Evolutionary conservation across 495 filamentous ascomycete genomes (phyloP).

Genomic region (Thermochaetoides thermophila): DNA sequence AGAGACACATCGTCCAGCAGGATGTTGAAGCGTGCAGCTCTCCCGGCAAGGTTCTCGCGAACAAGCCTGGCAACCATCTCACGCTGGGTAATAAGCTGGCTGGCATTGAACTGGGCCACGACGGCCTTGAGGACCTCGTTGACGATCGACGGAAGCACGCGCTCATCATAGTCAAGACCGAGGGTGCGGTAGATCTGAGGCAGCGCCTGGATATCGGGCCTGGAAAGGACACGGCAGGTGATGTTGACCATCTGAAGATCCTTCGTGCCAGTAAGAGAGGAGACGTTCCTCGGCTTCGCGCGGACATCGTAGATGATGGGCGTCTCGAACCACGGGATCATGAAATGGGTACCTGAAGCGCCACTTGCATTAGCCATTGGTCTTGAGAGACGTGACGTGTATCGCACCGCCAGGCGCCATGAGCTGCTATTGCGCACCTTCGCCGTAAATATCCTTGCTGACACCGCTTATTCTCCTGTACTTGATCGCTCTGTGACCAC

Average conservation of each 20-base stretch:
- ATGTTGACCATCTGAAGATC: conserved; percentile 99
- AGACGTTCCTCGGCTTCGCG: conserved; percentile 90
- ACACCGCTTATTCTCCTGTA: conserved; percentile 91
- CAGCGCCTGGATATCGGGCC: conserved; percentile 72
- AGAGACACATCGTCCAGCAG: conserved; percentile 92
- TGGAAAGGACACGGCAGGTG: conserved; percentile 95
- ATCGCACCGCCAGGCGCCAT: neutral
- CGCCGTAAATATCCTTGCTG: conserved; percentile 85
- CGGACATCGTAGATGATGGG: conserved; percentile 95
- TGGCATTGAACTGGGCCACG: conserved; percentile 97
- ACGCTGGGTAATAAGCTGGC: conserved; percentile 94
- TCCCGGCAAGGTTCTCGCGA: conserved; percentile 76
- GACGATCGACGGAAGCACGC: conserved; percentile 91
- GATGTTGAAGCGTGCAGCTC: conserved; percentile 94
- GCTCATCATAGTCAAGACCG: conserved; percentile 91
- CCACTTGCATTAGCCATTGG: neutral
- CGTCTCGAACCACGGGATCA: conserved; percentile 93
- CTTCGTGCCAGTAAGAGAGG: conserved; percentile 95
- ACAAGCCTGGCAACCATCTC: conserved; percentile 89
- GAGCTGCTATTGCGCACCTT: conserved; percentile 48
- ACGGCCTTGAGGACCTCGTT: conserved; percentile 98
- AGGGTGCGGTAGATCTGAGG: conserved; percentile 95
- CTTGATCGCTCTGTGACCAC: conserved; percentile 98
- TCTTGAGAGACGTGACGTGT: neutral
- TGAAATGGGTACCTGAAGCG: conserved; percentile 68